These are phyloP conservation scores for Phytophthora colocasiae DNA, from an alignment of 352 stramenopile genomes.

Conservation along the genomic window DNA sequence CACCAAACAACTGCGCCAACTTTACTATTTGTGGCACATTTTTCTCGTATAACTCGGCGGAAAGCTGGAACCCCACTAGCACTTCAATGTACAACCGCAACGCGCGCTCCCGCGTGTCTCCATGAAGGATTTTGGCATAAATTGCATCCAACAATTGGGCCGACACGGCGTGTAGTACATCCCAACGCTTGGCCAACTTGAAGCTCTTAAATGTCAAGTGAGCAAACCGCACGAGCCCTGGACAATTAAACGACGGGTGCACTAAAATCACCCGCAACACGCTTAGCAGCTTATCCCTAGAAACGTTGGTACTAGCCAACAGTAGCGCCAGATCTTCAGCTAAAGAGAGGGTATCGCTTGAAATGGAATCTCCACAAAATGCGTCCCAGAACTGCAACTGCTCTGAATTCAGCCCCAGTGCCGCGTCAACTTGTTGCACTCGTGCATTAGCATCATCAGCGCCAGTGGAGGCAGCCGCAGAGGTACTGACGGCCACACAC, in stretches of 20 bases:
- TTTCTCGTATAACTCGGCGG: constrained; percentile 58
- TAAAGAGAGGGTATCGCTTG: constrained; percentile 27
- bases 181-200: constrained; percentile 83
- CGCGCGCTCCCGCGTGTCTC: constrained; percentile 30
- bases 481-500: constrained; percentile 41
- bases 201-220: constrained; percentile 67
- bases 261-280: constrained; percentile 47
- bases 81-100: constrained; percentile 70
- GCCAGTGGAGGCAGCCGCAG: constrained; percentile 11
- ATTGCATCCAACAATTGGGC: constrained; percentile 49
- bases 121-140: constrained; percentile 41
- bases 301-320: constrained; percentile 60
- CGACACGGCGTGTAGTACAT: constrained; percentile 51
- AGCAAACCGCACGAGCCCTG: constrained; percentile 62
- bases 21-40: constrained; percentile 52
- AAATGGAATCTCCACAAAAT: constrained; percentile 35
- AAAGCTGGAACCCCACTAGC: constrained; percentile 82
- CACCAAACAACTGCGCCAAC: constrained; percentile 51
- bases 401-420: constrained; percentile 41
- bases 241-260: constrained; percentile 42
- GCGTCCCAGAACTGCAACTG: constrained; percentile 66
- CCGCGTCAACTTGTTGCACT: constrained; percentile 13
- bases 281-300: constrained; percentile 38
- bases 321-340: constrained; percentile 64
- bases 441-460: constrained; percentile 1